A percentile compares a stretch with the other conserved stretches of the same genome.
Evolutionary conservation across 163 green algal genomes (phyloP).

Genomic region (Scenedesmus sp.): DNA sequence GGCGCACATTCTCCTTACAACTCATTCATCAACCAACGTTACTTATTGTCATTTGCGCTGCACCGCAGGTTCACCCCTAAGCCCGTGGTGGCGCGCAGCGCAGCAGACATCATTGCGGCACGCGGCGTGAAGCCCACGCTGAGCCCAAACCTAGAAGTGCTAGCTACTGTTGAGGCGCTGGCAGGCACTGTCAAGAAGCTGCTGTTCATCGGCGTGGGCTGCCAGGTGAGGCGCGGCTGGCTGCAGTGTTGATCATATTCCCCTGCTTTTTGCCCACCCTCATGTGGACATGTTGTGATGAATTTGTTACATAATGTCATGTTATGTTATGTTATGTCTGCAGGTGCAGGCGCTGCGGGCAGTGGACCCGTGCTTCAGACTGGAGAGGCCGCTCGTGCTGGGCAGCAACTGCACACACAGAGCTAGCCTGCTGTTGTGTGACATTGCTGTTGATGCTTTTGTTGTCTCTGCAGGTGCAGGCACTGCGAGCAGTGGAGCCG

Average conservation of each 20-base stretch:
- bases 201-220: slow-evolving; percentile 98
- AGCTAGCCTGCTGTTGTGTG: not conserved
- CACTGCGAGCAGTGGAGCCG: slow-evolving; percentile 89
- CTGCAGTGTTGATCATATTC: not conserved
- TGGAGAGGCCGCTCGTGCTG: slow-evolving; percentile 58
- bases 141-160: slow-evolving; percentile 82
- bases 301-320: too few species aligned
- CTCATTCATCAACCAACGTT: not conserved
- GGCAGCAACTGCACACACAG: not conserved
- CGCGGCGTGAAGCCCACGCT: slow-evolving; percentile 84
- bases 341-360: slow-evolving; percentile 93
- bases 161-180: slow-evolving; percentile 92
- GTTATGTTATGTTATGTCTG: too few species aligned
- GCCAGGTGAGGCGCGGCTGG: slow-evolving; percentile 77
- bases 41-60: not conserved
- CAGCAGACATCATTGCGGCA: slow-evolving; percentile 91
- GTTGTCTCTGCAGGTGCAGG: slow-evolving; percentile 79
- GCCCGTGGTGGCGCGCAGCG: slow-evolving; percentile 88
- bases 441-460: too few species aligned
- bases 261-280: not conserved
- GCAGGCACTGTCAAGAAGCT: slow-evolving; percentile 86
- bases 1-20: too few species aligned
- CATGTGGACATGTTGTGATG: not conserved
- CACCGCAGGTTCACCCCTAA: slow-evolving; percentile 82
- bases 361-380: slow-evolving; percentile 88